Evolutionary conservation across 169 alveolate genomes (phyloP).

Genomic region (Amoebophrya sp.): DNA sequence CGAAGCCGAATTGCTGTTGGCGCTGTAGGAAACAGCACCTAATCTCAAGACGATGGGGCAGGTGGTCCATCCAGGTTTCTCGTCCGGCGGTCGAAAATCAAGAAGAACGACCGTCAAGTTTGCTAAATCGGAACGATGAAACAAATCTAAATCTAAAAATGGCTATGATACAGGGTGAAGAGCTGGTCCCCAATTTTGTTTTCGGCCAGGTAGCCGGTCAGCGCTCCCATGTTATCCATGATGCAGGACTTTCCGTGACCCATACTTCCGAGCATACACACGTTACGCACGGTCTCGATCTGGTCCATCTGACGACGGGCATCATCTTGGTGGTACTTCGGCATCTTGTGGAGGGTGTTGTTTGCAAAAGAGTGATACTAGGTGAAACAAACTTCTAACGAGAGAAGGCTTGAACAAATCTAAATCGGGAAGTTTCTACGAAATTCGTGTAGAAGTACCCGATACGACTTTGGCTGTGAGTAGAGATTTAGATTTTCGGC

Average conservation of each 20-base stretch:
- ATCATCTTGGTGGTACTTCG: slow-evolving; percentile 19
- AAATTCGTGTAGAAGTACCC: too few species aligned
- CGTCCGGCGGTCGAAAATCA: too few species aligned
- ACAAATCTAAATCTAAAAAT: neutral
- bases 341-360: neutral
- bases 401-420: neutral
- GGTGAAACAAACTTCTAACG: neutral
- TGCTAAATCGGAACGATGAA: too few species aligned
- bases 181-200: neutral
- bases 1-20: too few species aligned
- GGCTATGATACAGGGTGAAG: neutral
- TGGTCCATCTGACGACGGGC: neutral
- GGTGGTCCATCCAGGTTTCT: too few species aligned
- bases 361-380: neutral
- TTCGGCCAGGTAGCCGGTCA: slow-evolving; percentile 22
- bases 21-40: too few species aligned
- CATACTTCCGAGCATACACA: neutral
- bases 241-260: slow-evolving; percentile 19
- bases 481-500: too few species aligned
- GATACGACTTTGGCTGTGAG: too few species aligned
- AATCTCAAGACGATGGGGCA: too few species aligned
- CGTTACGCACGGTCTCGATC: neutral
- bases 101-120: too few species aligned
- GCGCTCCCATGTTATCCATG: neutral
- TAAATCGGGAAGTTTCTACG: neutral